phyloP scores from a whole-genome alignment of 345 rosid species.

The Diplotaxis tenuifolia region DNA sequence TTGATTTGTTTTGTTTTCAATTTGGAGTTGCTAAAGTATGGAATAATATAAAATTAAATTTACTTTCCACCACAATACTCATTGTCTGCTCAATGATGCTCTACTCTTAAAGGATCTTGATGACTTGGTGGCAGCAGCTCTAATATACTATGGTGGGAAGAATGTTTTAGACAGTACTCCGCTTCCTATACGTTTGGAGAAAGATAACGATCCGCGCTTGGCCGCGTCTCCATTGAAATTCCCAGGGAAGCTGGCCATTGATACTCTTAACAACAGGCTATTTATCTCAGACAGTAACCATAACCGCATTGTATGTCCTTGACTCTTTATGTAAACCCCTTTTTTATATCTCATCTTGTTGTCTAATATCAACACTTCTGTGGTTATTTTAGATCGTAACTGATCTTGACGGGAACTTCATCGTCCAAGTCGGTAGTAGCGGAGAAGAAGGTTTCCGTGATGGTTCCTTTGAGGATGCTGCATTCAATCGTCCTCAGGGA shows the following conservation, averaged over 20 bases:
- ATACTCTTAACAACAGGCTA: constrained; percentile 76
- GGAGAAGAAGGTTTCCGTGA: constrained; percentile 83
- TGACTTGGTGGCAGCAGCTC: constrained; percentile 83
- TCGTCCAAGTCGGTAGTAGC: constrained; percentile 75
- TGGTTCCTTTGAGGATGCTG: constrained; percentile 83
- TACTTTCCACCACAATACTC: neutral
- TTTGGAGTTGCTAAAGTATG: neutral
- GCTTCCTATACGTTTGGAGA: constrained; percentile 73
- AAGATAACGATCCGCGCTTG: constrained; percentile 78
- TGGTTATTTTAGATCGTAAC: constrained; percentile 70
- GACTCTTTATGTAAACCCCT: neutral
- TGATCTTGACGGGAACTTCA: constrained; percentile 81
- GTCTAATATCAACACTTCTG: constrained; percentile 16
- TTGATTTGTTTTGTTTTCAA: neutral
- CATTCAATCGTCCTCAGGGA: constrained; percentile 93
- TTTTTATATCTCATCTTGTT: constrained; percentile 4
- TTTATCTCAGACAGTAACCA: constrained; percentile 98
- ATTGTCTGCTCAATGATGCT: neutral
- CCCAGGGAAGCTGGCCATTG: constrained; percentile 91
- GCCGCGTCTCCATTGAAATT: constrained; percentile 80
- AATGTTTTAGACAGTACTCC: constrained; percentile 61
- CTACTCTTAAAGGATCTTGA: constrained; percentile 65
- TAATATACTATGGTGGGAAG: constrained; percentile 70
- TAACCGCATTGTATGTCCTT: constrained; percentile 73
- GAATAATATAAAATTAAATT: neutral